Evolutionary conservation across 352 stramenopile species (phyloP).

Genomic region (Peronospora tabacina): DNA sequence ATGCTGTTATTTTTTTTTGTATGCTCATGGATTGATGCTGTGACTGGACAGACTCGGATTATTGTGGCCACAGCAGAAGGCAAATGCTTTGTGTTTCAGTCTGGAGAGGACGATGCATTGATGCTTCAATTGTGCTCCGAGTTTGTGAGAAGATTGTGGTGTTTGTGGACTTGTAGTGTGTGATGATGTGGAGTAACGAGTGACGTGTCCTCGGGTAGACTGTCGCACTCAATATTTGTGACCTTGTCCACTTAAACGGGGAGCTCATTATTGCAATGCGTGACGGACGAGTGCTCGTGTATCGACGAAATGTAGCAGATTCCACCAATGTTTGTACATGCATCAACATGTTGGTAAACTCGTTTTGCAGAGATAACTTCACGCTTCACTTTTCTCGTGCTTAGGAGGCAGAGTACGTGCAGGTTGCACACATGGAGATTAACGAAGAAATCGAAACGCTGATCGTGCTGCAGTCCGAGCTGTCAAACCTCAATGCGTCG

Average conservation of each 20-base stretch:
- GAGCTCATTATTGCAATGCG: conserved; percentile 58
- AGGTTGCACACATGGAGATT: conserved; percentile 47
- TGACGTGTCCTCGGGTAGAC: conserved; percentile 26
- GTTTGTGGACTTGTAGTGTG: background rate
- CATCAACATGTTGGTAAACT: background rate
- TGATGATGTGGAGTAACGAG: conserved; percentile 1
- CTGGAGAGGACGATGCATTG: conserved; percentile 38
- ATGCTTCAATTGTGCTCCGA: conserved; percentile 48
- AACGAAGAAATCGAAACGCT: conserved; percentile 54
- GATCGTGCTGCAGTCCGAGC: conserved; percentile 23
- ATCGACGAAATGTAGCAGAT: conserved; percentile 23
- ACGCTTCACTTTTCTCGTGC: background rate
- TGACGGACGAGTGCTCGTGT: conserved; percentile 55
- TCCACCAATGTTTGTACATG: conserved; percentile 16
- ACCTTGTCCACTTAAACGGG: conserved; percentile 39
- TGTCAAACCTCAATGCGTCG: conserved; percentile 9
- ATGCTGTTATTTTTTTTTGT: background rate
- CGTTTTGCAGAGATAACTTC: background rate
- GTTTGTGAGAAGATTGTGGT: conserved; percentile 43
- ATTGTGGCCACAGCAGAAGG: conserved; percentile 74
- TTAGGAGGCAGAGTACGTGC: conserved; percentile 44
- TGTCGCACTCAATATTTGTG: conserved; percentile 64
- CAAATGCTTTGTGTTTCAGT: conserved; percentile 55
- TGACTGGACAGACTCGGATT: conserved; percentile 34
- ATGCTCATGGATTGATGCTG: background rate